These are phyloP conservation scores for Coniella vitis DNA, from an alignment of 2,329 filamentous ascomycete genomes.

Conservation along the genomic window DNA sequence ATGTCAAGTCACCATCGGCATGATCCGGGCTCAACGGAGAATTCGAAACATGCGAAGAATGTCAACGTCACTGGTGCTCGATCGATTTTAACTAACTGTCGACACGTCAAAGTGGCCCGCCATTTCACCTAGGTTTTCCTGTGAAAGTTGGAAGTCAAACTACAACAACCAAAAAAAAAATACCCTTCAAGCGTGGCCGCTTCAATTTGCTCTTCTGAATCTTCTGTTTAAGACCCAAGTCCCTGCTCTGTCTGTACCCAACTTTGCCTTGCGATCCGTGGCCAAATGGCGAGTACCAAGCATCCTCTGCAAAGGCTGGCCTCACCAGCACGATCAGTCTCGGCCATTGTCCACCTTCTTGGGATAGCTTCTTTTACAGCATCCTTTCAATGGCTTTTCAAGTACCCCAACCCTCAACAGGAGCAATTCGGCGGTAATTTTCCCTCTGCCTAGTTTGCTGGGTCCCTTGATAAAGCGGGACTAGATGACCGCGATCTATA, in stretches of 20 bases:
- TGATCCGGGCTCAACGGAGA: neutral
- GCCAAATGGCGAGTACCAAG: conserved; percentile 28
- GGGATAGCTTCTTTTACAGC: conserved; percentile 47
- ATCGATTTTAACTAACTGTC: too few species aligned
- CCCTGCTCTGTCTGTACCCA: neutral
- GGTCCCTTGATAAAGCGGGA: neutral
- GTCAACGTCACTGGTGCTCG: neutral
- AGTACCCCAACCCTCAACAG: conserved; percentile 46
- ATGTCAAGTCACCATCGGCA: neutral
- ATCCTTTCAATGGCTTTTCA: conserved; percentile 45
- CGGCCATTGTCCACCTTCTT: conserved; percentile 52
- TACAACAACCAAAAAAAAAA: too few species aligned
- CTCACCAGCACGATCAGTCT: conserved; percentile 58
- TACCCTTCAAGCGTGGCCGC: too few species aligned
- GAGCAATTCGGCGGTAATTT: conserved; percentile 56
- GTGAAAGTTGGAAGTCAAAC: too few species aligned
- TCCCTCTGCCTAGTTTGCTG: neutral
- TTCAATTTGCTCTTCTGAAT: too few species aligned
- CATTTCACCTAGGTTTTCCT: too few species aligned
- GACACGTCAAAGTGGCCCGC: too few species aligned
- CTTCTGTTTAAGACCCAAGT: too few species aligned
- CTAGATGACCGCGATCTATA: too few species aligned
- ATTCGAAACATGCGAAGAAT: neutral
- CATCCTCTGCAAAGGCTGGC: conserved; percentile 61
- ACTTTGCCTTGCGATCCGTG: neutral